These are phyloP conservation scores for Leptoxyphium fumago DNA, from an alignment of 2,329 filamentous ascomycete genomes.

Conservation along the genomic window DNA sequence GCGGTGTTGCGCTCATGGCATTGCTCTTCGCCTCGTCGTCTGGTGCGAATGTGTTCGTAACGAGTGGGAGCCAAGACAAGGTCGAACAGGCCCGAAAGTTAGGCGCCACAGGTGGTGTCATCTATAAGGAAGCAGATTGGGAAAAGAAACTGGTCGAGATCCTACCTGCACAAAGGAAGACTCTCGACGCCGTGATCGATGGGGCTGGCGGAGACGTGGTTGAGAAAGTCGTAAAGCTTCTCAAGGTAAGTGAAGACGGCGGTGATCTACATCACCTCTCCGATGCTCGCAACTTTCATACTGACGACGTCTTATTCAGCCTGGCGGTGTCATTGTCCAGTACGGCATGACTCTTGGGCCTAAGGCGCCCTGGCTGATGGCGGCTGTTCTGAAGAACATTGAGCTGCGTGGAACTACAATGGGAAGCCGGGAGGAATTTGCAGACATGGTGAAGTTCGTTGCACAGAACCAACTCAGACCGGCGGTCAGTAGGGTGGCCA, in stretches of 20 bases:
- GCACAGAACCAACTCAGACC: slow-evolving; percentile 57
- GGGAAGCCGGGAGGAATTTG: slow-evolving; percentile 79
- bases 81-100: slow-evolving; percentile 55
- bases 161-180: slow-evolving; percentile 51
- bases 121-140: slow-evolving; percentile 67
- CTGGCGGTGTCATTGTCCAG: slow-evolving; percentile 66
- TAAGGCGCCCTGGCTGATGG: slow-evolving; percentile 77
- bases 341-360: slow-evolving; percentile 88
- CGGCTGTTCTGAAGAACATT: slow-evolving; percentile 71
- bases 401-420: slow-evolving; percentile 79
- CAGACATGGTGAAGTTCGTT: slow-evolving; percentile 81
- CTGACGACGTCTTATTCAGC: slow-evolving; percentile 20
- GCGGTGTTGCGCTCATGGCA: slow-evolving; percentile 73
- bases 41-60: slow-evolving; percentile 70
- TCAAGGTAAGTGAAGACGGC: slow-evolving; percentile 39
- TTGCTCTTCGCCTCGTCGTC: slow-evolving; percentile 64
- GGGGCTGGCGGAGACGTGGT: slow-evolving; percentile 80
- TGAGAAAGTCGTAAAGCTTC: slow-evolving; percentile 47
- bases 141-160: slow-evolving; percentile 54
- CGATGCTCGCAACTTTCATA: too few relatives aligned
- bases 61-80: slow-evolving; percentile 59
- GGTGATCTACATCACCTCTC: neutral
- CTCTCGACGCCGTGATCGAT: slow-evolving; percentile 73
- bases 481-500: slow-evolving; percentile 54
- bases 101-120: slow-evolving; percentile 70